Evolutionary conservation across 495 filamentous ascomycete genomes (phyloP).

Genomic region (Saxophila tyrrhenica): DNA sequence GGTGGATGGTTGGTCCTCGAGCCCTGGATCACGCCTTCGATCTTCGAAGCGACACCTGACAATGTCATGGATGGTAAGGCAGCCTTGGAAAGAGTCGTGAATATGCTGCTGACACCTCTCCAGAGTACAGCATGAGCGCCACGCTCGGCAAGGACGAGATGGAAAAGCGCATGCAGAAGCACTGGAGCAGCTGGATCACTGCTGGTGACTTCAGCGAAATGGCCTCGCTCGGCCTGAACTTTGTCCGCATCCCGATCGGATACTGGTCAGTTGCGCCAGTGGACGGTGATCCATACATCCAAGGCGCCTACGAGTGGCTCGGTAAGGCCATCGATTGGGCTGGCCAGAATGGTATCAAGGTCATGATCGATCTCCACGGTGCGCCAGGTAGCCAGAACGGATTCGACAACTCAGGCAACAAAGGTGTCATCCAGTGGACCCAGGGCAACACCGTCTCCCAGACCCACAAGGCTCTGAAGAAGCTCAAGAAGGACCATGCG

Average conservation of each 20-base stretch:
- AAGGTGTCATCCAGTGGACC: conserved; percentile 28
- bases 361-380: conserved; percentile 62
- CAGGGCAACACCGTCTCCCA: conserved; percentile 29
- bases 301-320: conserved; percentile 57
- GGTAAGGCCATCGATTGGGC: conserved; percentile 62
- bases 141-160: conserved; percentile 29
- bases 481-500: conserved; percentile 30
- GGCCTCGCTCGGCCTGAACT: conserved; percentile 53
- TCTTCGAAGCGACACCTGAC: conserved; percentile 30
- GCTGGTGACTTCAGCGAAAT: conserved; percentile 58
- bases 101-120: not conserved
- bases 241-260: conserved; percentile 68
- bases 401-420: conserved; percentile 31
- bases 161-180: conserved; percentile 21
- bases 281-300: conserved; percentile 56
- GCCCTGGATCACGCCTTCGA: conserved; percentile 38
- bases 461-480: conserved; percentile 28
- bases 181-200: conserved; percentile 49
- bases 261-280: conserved; percentile 58
- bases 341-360: conserved; percentile 46
- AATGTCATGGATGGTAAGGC: conserved; percentile 27
- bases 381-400: conserved; percentile 33
- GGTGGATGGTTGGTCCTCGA: conserved; percentile 43
- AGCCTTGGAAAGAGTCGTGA: not conserved
- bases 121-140: conserved; percentile 26